Base-by-base conservation (phyloP, 2,329 filamentous ascomycete species). In the Lachnellula subtilissima region DNA sequence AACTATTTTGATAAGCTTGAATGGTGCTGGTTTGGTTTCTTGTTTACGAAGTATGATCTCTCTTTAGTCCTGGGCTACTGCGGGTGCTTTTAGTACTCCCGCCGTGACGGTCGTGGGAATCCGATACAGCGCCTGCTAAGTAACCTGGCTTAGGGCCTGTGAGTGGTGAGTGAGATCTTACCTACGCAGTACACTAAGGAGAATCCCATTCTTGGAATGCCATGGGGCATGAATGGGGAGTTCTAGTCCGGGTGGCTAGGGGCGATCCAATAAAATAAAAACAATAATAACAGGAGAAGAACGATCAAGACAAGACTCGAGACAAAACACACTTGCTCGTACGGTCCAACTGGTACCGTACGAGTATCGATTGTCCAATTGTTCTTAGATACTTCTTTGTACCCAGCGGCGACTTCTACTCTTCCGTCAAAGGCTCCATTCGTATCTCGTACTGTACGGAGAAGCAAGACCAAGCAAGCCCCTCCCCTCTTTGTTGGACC, bases 51-150 rank as follows among this genome's bases (percentile, higher is more conserved):
- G 43, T 43, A 19, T 39, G 32, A n/a, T 52, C 36, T 52, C 22
- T 52, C 40, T 48, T 19, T 50, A 50, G 49, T 37, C 37, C 50
- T 48, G 50, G 47, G 52, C 56, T 57, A 59, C 56, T 48, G 54
- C 37, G 42, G 50, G 48, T 48, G 48, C 53, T 58, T 55, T 55
- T 62, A 62, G 60, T 55, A 61, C 56, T 62, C 60, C 61, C 58
- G 61, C 46, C 50, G 52, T 55, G 57, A 58, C 56, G 61, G 61
- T 61, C 56, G 36, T 55, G 47, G 56, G 57, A 56, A 54, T 36
- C 48, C 53, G 22, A 35, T 53, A 32, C 23, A 57, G 48, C 45
- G 56, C 43, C 40, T 49, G 47, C 45, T 57, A 39, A 52, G 43
- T 43, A 45, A 43, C 25, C 48, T 42, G 40, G n/a, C 48, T 48